Base-by-base conservation (phyloP, 352 stramenopile species). In the Pythium phragmiticola region DNA sequence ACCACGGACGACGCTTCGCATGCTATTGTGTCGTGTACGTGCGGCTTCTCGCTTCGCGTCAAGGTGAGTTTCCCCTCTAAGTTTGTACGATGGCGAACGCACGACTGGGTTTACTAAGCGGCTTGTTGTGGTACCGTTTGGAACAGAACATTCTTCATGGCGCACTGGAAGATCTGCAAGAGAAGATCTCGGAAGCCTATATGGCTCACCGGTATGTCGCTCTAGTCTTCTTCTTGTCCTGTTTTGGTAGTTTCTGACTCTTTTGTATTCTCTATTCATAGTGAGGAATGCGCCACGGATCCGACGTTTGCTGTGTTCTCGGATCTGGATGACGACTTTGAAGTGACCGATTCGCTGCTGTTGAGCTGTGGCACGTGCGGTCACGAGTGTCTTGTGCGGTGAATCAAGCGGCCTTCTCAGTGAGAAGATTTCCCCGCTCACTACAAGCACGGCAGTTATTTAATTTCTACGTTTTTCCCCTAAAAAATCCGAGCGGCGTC, bases 91-190 rank as follows among this genome's bases (percentile, higher is more conserved):
- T 16, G 1, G 41, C 0, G 11, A 26, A 55, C 21, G 5, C 11
- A 14, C 36, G 13, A 13, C 8, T 41, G 8, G 13, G 36, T 13
- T 41, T 13, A 41, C 36, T 41, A 13, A 41, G 37, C 8, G 41
- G 45, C 33, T 59, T 47, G 12, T 13, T 21, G 21, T 21, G 21
- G 26, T 56, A 19, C 49, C 58, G 12, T 4, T 49, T 36, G 46
- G n/a, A 48, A 8, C 51, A 82, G 53, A 71, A 78, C 36, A 71
- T 82, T 33, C 73, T 82, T 21, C 72, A 88, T 52, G 73, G 77
- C 8, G 74, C 76, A 8, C 60, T 90, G 33, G 64, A 86, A 42
- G 77, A 89, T 45, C 86, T 90, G 39, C 79, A 86, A 51, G 77
- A 88, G 48, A 79, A 75, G 36, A 73, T 90, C 37, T 69, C 73